Evolutionary conservation across 73 alveolate genomes (phyloP).

Genomic region (Paramecium sonneborni): DNA sequence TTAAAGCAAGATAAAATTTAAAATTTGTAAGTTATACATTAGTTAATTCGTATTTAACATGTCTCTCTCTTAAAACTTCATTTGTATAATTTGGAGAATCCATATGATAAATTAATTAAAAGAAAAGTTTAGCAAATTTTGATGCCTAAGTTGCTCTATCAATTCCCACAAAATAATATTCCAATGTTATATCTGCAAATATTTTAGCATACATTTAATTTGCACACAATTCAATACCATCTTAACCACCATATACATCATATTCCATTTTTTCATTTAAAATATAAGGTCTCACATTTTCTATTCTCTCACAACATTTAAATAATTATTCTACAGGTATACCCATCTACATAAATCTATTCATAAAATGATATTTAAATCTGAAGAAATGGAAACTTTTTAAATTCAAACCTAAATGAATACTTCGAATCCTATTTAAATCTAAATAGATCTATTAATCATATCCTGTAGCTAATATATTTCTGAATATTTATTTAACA

Average conservation of each 20-base stretch:
- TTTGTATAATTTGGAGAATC: conserved; percentile 27
- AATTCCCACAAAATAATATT: neutral
- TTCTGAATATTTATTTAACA: neutral
- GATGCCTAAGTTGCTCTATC: neutral
- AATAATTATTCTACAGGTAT: neutral
- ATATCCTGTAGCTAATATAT: neutral
- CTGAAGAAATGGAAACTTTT: neutral
- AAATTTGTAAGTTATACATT: neutral
- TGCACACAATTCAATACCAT: conserved; percentile 18
- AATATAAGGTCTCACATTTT: conserved; percentile 17
- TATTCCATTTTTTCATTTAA: conserved; percentile 19
- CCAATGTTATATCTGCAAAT: neutral
- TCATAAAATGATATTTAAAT: conserved; percentile 40
- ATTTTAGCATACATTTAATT: conserved; percentile 25
- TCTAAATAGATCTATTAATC: neutral
- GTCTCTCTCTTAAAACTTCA: neutral
- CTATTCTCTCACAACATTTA: conserved; percentile 50
- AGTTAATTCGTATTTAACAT: neutral
- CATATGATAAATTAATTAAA: neutral
- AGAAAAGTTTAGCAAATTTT: neutral
- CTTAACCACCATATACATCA: conserved; percentile 30
- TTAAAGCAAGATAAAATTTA: conserved; percentile 10
- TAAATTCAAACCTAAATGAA: conserved; percentile 1
- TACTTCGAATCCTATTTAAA: neutral
- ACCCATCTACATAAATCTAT: conserved; percentile 1